Percentiles rank a stretch among this genome's conserved stretches.
Evolutionary conservation across 83 land plant genomes (phyloP).

Genomic region (Picea engelmannii): DNA sequence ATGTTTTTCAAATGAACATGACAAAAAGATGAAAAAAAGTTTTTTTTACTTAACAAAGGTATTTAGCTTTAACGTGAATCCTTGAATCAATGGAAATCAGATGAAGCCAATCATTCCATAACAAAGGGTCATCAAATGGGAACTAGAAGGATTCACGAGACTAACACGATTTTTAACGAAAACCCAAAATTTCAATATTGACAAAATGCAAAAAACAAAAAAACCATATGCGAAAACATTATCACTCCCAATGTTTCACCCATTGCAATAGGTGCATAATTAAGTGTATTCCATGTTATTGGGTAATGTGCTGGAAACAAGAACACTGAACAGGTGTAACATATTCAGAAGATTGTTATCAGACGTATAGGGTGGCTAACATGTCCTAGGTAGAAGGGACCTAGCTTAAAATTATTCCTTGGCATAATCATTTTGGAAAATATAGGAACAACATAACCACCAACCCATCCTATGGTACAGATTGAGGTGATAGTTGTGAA

Average conservation of each 20-base stretch:
- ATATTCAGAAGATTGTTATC: slow-evolving; percentile 86
- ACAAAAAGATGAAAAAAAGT: no score
- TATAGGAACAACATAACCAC: slow-evolving; percentile 93
- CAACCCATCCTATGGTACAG: slow-evolving; percentile 93
- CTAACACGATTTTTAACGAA: no score
- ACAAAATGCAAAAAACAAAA: no score
- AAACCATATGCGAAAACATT: slow-evolving; percentile 77
- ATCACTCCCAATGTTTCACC: slow-evolving; percentile 52
- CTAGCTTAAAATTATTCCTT: slow-evolving; percentile 60
- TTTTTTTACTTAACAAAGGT: no score
- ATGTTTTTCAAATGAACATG: no score
- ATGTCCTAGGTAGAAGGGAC: slow-evolving; percentile 75
- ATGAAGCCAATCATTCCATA: no score
- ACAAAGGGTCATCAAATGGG: no score
- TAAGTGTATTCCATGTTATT: slow-evolving; percentile 57
- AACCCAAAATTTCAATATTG: no score
- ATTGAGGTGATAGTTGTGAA: slow-evolving; percentile 92
- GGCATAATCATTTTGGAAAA: slow-evolving; percentile 83
- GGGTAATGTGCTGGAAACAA: slow-evolving; percentile 83
- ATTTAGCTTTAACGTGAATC: no score
- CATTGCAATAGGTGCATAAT: slow-evolving; percentile 82
- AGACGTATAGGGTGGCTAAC: slow-evolving; percentile 73
- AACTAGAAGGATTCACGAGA: no score
- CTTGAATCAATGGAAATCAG: no score
- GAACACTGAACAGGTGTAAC: slow-evolving; percentile 82